Percentiles rank a stretch among this genome's conserved stretches.
Conservation (phyloP, 2,329 filamentous ascomycete species). For the Phaeomoniella chlamydospora region DNA sequence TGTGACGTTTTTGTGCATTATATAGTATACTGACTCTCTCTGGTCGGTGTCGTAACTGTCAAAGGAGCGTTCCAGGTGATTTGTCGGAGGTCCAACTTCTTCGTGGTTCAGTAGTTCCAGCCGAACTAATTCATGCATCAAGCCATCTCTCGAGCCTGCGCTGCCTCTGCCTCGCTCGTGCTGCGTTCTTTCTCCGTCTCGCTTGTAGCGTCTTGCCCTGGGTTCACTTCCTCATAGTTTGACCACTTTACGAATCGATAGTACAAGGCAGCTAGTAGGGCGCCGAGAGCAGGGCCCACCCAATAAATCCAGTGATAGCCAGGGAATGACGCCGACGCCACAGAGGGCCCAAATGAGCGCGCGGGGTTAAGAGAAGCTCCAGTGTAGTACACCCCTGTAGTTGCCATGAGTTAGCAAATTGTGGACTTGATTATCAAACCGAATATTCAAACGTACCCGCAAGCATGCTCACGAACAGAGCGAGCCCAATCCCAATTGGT, state of each 20-base stretch:
- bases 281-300: slow-evolving; percentile 28
- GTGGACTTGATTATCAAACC: too few species aligned
- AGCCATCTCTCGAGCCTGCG: too few species aligned
- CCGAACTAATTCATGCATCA: too few species aligned
- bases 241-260: slow-evolving; percentile 30
- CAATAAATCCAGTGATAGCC: slow-evolving; percentile 37
- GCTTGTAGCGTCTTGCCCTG: slow-evolving; percentile 33
- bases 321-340: slow-evolving; percentile 27
- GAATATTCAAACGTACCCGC: too few species aligned
- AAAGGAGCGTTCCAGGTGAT: too few species aligned
- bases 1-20: too few species aligned
- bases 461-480: slow-evolving; percentile 49
- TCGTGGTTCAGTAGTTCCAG: too few species aligned
- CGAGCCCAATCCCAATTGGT: slow-evolving; percentile 56
- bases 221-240: slow-evolving; percentile 26
- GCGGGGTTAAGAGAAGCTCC: slow-evolving; percentile 32
- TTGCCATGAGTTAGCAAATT: not conserved
- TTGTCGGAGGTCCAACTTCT: too few species aligned
- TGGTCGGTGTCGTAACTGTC: too few species aligned
- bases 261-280: slow-evolving; percentile 31
- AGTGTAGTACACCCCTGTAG: slow-evolving; percentile 28
- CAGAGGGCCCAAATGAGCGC: slow-evolving; percentile 29
- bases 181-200: not conserved
- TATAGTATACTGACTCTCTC: too few species aligned
- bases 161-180: too few species aligned